Percentiles rank a stretch among this genome's conserved stretches.
These are phyloP conservation scores for Kazachstania africana DNA, from an alignment of 805 yeast genomes.

Conservation along the genomic window DNA sequence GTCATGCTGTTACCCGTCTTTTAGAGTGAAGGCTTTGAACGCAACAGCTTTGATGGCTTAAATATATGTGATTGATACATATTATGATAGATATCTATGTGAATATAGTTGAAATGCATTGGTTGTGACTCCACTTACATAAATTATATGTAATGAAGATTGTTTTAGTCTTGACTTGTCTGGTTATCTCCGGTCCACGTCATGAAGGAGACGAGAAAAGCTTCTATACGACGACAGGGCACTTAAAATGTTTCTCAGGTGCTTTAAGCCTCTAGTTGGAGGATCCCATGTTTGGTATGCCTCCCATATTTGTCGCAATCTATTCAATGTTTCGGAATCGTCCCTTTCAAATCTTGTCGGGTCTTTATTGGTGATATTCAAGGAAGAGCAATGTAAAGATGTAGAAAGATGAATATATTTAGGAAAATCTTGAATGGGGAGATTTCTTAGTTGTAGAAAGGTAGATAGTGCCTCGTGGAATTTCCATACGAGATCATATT, in stretches of 20 bases:
- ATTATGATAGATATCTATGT: too few species aligned
- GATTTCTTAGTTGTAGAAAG: slow-evolving; percentile 24
- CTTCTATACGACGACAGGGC: slow-evolving; percentile 20
- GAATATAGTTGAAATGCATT: too few species aligned
- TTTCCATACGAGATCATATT: slow-evolving; percentile 33
- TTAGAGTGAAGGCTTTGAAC: neutral
- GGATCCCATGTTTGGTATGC: slow-evolving; percentile 24
- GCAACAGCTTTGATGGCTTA: neutral
- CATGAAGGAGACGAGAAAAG: slow-evolving; percentile 14
- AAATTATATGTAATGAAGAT: too few species aligned
- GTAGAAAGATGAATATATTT: slow-evolving; percentile 8
- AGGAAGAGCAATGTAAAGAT: slow-evolving; percentile 8
- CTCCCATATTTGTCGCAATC: slow-evolving; percentile 19
- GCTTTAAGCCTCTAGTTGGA: slow-evolving; percentile 23
- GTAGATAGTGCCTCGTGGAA: slow-evolving; percentile 29
- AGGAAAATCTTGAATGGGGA: slow-evolving; percentile 16
- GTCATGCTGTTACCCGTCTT: too few species aligned
- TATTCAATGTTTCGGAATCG: slow-evolving; percentile 12
- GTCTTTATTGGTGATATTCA: slow-evolving; percentile 6
- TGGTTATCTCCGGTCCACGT: slow-evolving; percentile 2
- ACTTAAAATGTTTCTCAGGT: slow-evolving; percentile 20
- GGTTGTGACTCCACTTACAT: too few species aligned
- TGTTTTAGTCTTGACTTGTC: neutral
- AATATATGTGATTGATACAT: too few species aligned
- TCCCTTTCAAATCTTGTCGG: slow-evolving; percentile 9